Evolutionary conservation across 2,329 filamentous ascomycete species (phyloP).

Genomic region (Hyphodiscus sp.): DNA sequence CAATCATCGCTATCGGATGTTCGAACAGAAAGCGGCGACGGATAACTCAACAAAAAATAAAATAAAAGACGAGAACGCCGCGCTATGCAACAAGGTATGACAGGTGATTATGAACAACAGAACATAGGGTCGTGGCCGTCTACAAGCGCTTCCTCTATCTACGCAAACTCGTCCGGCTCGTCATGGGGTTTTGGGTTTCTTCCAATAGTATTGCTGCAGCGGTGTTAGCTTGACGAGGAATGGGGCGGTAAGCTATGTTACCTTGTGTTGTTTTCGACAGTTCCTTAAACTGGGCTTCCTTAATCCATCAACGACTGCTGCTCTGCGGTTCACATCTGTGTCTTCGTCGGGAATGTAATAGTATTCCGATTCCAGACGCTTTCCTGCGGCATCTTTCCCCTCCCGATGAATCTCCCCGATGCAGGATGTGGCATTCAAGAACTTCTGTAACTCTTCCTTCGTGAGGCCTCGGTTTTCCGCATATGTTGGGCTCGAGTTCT

Average conservation of each 20-base stretch:
- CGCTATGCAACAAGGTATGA: conserved; percentile 26
- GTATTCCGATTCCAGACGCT: conserved; percentile 89
- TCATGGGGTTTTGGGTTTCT: conserved; percentile 53
- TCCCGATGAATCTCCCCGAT: conserved; percentile 84
- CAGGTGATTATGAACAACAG: conserved; percentile 5
- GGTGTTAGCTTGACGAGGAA: not conserved
- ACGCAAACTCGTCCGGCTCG: conserved; percentile 12
- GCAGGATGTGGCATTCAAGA: conserved; percentile 69
- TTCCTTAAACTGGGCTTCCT: conserved; percentile 82
- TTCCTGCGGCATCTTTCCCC: conserved; percentile 94
- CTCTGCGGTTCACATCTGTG: conserved; percentile 66
- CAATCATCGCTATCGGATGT: not conserved
- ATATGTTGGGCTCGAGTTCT: conserved; percentile 30
- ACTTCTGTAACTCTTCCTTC: conserved; percentile 57
- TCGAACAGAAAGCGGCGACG: not conserved
- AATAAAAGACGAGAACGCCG: conserved; percentile 14
- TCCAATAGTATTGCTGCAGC: conserved; percentile 63
- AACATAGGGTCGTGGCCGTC: conserved; percentile 15
- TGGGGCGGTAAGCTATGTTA: conserved; percentile 38
- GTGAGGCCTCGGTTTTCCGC: conserved; percentile 41
- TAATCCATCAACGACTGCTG: conserved; percentile 78
- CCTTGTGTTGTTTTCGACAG: conserved; percentile 96
- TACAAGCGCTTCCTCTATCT: conserved; percentile 8
- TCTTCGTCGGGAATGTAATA: conserved; percentile 93
- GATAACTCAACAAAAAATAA: conserved; percentile 3